phyloP scores from a whole-genome alignment of 768 basidiomycete genomes.

The Pleurotus salmoneostramineus region DNA sequence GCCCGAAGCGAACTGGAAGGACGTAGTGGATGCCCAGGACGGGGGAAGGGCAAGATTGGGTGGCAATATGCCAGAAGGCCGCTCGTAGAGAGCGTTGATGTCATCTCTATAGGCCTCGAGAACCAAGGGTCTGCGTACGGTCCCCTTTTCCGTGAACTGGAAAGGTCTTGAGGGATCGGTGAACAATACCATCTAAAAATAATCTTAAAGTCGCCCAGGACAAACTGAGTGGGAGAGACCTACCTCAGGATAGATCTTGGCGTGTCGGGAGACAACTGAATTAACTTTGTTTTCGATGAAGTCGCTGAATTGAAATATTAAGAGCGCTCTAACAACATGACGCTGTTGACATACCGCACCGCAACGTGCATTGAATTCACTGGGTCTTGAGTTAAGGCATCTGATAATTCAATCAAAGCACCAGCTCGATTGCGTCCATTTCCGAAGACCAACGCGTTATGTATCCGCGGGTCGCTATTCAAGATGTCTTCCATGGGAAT shows the following conservation, averaged over 20 bases:
- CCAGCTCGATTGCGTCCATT: slow-evolving; percentile 23
- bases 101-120: slow-evolving; percentile 27
- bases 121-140: slow-evolving; percentile 21
- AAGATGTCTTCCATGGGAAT: slow-evolving; percentile 13
- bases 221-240: background rate
- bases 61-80: background rate
- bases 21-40: background rate
- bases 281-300: slow-evolving; percentile 14
- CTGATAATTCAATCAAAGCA: slow-evolving; percentile 24
- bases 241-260: slow-evolving; percentile 23
- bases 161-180: slow-evolving; percentile 26
- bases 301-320: slow-evolving; percentile 2
- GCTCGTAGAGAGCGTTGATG: slow-evolving; percentile 25
- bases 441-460: slow-evolving; percentile 25
- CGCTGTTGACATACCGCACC: slow-evolving; percentile 12
- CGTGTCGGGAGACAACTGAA: slow-evolving; percentile 18
- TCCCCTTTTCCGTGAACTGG: slow-evolving; percentile 26
- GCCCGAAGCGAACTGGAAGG: background rate
- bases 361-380: background rate
- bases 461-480: slow-evolving; percentile 13
- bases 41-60: background rate
- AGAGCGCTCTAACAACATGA: slow-evolving; percentile 16
- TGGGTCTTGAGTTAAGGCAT: slow-evolving; percentile 8
- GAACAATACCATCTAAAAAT: slow-evolving; percentile 29
- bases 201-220: background rate